Conservation (phyloP, 495 filamentous ascomycete species). For the Aspergillus cristatus region DNA sequence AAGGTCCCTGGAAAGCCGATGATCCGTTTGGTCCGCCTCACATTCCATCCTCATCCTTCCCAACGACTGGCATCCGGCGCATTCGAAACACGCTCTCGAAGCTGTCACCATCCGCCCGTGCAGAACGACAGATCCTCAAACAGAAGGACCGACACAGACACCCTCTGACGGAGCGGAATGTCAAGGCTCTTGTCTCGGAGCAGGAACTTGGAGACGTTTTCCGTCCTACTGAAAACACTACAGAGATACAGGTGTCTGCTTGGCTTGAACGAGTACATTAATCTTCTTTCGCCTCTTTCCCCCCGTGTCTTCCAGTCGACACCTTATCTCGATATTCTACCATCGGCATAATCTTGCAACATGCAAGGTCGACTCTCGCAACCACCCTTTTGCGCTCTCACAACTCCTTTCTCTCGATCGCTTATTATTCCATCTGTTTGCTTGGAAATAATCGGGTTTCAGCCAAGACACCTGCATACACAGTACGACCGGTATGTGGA, state of each 20-base stretch:
- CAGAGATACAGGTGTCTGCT: constrained; percentile 59
- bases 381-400: too few relatives aligned
- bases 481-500: too few relatives aligned
- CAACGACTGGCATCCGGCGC: constrained; percentile 25
- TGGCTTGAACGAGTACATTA: constrained; percentile 56
- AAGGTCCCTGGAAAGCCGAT: constrained; percentile 27
- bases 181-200: constrained; percentile 34
- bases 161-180: constrained; percentile 35
- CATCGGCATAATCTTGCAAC: too few relatives aligned
- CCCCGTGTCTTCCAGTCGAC: too few relatives aligned
- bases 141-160: constrained; percentile 33
- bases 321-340: too few relatives aligned
- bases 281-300: too few relatives aligned
- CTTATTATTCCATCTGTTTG: too few relatives aligned
- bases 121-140: constrained; percentile 32
- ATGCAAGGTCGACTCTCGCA: too few relatives aligned
- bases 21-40: constrained; percentile 33
- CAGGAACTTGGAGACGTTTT: constrained; percentile 46
- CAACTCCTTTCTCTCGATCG: too few relatives aligned
- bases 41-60: constrained; percentile 14
- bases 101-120: constrained; percentile 25
- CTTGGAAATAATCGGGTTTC: too few relatives aligned
- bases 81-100: constrained; percentile 32
- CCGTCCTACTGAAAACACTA: constrained; percentile 42
- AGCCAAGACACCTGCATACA: too few relatives aligned